A percentile compares a stretch with the other conserved stretches of the same genome.
Conservation (phyloP, 2,329 filamentous ascomycete genomes). For the Teratosphaeria gauchensis region DNA sequence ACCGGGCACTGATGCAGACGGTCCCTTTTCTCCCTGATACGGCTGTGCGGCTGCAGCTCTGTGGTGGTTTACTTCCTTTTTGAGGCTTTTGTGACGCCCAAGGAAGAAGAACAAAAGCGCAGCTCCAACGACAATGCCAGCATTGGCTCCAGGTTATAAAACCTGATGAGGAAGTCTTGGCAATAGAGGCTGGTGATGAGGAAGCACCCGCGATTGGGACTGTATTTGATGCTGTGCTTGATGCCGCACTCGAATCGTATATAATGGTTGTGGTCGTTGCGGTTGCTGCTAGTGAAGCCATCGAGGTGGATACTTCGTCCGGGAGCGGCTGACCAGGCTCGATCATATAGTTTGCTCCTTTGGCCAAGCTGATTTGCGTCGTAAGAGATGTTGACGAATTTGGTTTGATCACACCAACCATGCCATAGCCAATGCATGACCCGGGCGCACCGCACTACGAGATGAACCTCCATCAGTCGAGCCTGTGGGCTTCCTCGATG, state of each 20-base stretch:
- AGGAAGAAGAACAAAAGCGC: conserved; percentile 58
- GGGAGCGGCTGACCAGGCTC: conserved; percentile 33
- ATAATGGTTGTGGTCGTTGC: conserved; percentile 12
- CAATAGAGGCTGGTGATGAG: conserved; percentile 4
- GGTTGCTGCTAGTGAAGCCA: conserved; percentile 13
- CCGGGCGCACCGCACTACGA: conserved; percentile 51
- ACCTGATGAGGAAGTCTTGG: conserved; percentile 5
- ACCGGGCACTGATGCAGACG: neutral
- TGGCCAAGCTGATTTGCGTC: conserved; percentile 21
- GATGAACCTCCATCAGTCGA: conserved; percentile 25
- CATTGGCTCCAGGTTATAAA: conserved; percentile 33
- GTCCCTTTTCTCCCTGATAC: neutral
- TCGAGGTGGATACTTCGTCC: conserved; percentile 23
- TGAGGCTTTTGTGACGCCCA: conserved; percentile 32
- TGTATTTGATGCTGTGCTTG: conserved; percentile 8
- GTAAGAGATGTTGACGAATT: conserved; percentile 21
- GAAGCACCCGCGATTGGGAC: conserved; percentile 1
- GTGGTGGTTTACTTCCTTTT: conserved; percentile 8
- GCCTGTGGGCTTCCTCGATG: neutral
- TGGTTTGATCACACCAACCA: conserved; percentile 70
- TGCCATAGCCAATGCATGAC: conserved; percentile 55
- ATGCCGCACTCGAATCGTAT: neutral
- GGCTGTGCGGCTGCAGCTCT: neutral
- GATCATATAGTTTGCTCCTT: conserved; percentile 22
- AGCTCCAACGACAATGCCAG: conserved; percentile 51